Conservation (phyloP, 176 grass and related monocot genomes). For the Guadua angustifolia region DNA sequence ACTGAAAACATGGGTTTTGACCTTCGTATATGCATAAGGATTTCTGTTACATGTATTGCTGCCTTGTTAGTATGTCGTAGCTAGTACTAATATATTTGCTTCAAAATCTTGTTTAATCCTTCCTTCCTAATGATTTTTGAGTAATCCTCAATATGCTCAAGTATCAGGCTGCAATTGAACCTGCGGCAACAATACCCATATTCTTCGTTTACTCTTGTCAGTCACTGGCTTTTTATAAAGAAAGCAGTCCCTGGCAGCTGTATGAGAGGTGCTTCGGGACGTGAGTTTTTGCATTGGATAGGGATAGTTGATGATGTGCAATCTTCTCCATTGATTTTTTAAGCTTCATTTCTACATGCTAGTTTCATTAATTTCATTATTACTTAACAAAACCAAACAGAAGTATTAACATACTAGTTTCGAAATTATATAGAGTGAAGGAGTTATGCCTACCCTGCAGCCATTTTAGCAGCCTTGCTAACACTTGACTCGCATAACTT, state of each 20-base stretch:
- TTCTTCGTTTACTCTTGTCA: not conserved
- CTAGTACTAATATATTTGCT: slow-evolving; percentile 2
- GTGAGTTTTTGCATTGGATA: slow-evolving; percentile 1
- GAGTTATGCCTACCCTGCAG: slow-evolving; percentile 69
- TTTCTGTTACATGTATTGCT: slow-evolving; percentile 15
- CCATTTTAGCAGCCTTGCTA: slow-evolving; percentile 95
- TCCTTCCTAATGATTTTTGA: not conserved
- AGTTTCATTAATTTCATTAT: slow-evolving; percentile 27
- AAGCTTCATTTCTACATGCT: not conserved
- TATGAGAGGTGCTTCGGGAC: not conserved
- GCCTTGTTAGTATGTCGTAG: not conserved
- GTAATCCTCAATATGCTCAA: slow-evolving; percentile 19
- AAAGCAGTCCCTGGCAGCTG: not conserved
- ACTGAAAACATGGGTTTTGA: slow-evolving; percentile 12
- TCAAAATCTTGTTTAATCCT: not conserved
- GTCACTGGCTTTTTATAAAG: not conserved
- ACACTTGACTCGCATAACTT: slow-evolving; percentile 83
- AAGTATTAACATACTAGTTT: slow-evolving; percentile 18
- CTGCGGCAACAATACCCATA: not conserved
- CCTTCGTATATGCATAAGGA: slow-evolving; percentile 15
- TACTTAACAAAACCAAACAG: slow-evolving; percentile 37
- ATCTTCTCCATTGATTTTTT: not conserved
- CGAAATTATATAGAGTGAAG: slow-evolving; percentile 18
- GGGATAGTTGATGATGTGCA: slow-evolving; percentile 17
- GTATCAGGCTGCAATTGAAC: not conserved